Evolutionary conservation across 2,329 filamentous ascomycete species (phyloP).

Genomic region (Colletotrichum agaves): DNA sequence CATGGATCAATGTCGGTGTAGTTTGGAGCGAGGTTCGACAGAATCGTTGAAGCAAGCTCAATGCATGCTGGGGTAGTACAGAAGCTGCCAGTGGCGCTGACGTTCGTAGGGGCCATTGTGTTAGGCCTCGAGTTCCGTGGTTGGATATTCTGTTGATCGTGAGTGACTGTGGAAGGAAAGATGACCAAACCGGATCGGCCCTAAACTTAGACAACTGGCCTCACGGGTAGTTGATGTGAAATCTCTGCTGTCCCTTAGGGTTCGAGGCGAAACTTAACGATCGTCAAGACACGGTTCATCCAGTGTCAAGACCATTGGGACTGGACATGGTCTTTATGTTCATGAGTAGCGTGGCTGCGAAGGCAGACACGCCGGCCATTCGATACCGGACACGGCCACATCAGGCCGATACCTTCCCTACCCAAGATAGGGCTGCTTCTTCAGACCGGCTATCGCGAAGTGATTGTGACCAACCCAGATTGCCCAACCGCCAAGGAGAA

Average conservation of each 20-base stretch:
- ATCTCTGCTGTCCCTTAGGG: not conserved
- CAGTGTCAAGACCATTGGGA: not conserved
- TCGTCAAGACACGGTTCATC: not conserved
- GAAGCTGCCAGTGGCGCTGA: constrained; percentile 11
- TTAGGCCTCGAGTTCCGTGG: not conserved
- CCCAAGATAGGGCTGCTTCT: not conserved
- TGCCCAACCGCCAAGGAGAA: not conserved
- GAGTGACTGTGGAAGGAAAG: not conserved
- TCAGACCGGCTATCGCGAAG: not conserved
- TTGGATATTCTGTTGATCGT: not conserved
- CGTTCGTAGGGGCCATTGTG: constrained; percentile 20
- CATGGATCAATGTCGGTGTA: constrained; percentile 74
- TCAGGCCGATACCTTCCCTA: not conserved
- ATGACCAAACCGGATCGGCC: not conserved
- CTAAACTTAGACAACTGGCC: not conserved
- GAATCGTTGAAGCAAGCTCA: constrained; percentile 43
- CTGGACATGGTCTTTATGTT: constrained; percentile 10
- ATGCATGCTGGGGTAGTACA: constrained; percentile 44
- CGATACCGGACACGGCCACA: not conserved
- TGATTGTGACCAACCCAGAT: not conserved
- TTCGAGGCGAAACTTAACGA: not conserved
- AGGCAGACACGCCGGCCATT: not conserved
- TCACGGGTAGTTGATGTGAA: not conserved
- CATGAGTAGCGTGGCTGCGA: not conserved
- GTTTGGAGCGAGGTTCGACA: constrained; percentile 47